Percentiles rank a stretch among this genome's conserved stretches.
phyloP scores from a whole-genome alignment of 2,329 filamentous ascomycete species.

The Penicillium corylophilum region DNA sequence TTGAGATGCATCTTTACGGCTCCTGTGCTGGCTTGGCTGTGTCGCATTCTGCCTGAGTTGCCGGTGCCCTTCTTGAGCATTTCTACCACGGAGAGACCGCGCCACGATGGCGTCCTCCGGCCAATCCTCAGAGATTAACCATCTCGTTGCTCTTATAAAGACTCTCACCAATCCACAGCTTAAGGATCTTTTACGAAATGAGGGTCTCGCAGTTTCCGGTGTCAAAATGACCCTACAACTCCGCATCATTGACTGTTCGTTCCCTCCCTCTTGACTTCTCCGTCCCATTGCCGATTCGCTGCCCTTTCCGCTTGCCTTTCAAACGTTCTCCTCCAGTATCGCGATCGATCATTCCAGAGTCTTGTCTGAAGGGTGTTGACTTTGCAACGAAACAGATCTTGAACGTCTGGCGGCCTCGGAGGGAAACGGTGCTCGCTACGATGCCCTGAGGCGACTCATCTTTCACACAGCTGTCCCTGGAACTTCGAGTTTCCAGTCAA shows the following conservation, averaged over 20 bases:
- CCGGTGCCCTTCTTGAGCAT: conserved; percentile 5
- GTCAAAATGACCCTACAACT: conserved; percentile 80
- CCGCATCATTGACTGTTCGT: conserved; percentile 76
- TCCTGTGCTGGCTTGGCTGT: conserved; percentile 19
- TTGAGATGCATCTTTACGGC: conserved; percentile 33
- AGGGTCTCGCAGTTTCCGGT: conserved; percentile 74
- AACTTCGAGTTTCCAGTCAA: conserved; percentile 25
- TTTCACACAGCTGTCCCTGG: conserved; percentile 31
- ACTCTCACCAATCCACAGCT: conserved; percentile 65
- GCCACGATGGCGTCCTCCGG: conserved; percentile 38
- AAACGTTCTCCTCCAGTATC: not conserved
- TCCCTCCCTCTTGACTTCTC: conserved; percentile 7
- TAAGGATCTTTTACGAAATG: conserved; percentile 71
- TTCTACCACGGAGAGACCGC: not conserved
- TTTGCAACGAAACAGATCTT: conserved; percentile 19
- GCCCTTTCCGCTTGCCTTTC: not conserved
- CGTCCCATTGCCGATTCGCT: not conserved
- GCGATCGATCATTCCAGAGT: not conserved
- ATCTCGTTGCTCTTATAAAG: conserved; percentile 50
- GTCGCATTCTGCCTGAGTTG: conserved; percentile 23
- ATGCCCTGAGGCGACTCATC: conserved; percentile 35
- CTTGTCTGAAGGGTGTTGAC: not conserved
- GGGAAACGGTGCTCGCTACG: conserved; percentile 24
- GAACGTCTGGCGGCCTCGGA: conserved; percentile 21
- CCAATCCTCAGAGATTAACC: conserved; percentile 41